Evolutionary conservation across 495 filamentous ascomycete genomes (phyloP).

Genomic region (Delitschia confertaspora): DNA sequence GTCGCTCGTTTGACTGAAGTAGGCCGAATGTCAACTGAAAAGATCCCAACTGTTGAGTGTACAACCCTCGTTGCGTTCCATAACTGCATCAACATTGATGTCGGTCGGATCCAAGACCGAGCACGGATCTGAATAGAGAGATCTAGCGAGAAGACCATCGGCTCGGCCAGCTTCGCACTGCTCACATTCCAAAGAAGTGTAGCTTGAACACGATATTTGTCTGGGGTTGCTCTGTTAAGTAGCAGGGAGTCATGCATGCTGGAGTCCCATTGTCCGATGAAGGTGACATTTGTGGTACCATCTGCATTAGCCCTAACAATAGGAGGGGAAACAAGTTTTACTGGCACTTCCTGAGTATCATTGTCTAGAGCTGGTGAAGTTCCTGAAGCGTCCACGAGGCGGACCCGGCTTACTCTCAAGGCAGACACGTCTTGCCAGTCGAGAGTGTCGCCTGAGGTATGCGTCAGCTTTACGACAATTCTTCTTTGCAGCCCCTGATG

Average conservation of each 20-base stretch:
- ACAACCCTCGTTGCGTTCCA: constrained; percentile 80
- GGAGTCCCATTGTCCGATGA: constrained; percentile 92
- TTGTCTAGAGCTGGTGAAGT: constrained; percentile 72
- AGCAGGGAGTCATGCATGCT: constrained; percentile 82
- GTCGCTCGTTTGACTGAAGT: constrained; percentile 81
- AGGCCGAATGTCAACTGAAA: constrained; percentile 75
- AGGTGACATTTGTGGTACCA: constrained; percentile 78
- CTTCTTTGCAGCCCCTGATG: constrained; percentile 92
- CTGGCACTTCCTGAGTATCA: constrained; percentile 58
- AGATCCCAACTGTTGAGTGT: constrained; percentile 76
- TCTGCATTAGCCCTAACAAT: constrained; percentile 73
- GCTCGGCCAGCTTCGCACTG: constrained; percentile 66
- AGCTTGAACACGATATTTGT: constrained; percentile 86
- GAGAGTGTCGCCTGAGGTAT: constrained; percentile 78
- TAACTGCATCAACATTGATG: constrained; percentile 76
- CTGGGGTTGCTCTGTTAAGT: constrained; percentile 79
- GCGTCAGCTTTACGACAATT: constrained; percentile 73
- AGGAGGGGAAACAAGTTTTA: constrained; percentile 69
- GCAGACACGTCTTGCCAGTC: constrained; percentile 74
- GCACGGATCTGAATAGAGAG: constrained; percentile 74
- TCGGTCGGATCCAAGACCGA: constrained; percentile 71
- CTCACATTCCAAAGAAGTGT: constrained; percentile 73
- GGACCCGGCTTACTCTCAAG: constrained; percentile 68
- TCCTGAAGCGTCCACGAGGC: constrained; percentile 72
- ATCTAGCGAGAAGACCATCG: constrained; percentile 76